These are phyloP conservation scores for Forsythia suspensa DNA, from an alignment of 257 asterid species.

Conservation along the genomic window DNA sequence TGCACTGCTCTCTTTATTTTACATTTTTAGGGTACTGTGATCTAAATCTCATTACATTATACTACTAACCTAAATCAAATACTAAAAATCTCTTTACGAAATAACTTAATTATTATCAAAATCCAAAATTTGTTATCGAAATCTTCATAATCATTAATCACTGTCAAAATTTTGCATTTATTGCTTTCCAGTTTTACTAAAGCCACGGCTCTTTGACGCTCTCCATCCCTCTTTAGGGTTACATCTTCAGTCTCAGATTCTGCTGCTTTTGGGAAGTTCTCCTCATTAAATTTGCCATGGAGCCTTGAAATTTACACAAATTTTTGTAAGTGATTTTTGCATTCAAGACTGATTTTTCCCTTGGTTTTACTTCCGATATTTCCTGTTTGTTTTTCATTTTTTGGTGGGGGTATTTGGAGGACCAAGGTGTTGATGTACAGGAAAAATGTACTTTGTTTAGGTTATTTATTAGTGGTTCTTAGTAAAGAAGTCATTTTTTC, in stretches of 20 bases:
- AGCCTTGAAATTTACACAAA: constrained; percentile 17
- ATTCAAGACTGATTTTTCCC: background rate
- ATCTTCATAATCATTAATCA: constrained; percentile 20
- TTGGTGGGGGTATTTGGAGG: background rate
- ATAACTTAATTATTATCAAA: background rate
- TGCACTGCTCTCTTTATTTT: background rate
- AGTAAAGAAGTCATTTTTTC: background rate
- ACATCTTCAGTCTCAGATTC: constrained; percentile 6
- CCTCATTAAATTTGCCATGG: constrained; percentile 8
- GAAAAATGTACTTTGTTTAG: constrained; percentile 17
- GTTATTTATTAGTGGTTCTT: background rate
- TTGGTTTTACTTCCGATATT: background rate
- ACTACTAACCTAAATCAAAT: background rate
- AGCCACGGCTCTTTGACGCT: background rate
- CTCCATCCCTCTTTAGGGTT: background rate
- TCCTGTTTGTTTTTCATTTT: background rate
- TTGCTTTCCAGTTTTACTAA: constrained; percentile 21
- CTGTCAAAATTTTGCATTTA: constrained; percentile 30
- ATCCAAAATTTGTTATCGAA: constrained; percentile 25
- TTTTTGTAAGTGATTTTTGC: constrained; percentile 30
- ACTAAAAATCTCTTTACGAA: background rate
- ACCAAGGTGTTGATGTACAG: constrained; percentile 20
- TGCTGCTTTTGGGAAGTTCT: constrained; percentile 25
- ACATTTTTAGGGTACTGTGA: background rate
- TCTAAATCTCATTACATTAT: background rate